Base-by-base conservation (phyloP, 495 filamentous ascomycete genomes). In the Aspergillus homomorphus region DNA sequence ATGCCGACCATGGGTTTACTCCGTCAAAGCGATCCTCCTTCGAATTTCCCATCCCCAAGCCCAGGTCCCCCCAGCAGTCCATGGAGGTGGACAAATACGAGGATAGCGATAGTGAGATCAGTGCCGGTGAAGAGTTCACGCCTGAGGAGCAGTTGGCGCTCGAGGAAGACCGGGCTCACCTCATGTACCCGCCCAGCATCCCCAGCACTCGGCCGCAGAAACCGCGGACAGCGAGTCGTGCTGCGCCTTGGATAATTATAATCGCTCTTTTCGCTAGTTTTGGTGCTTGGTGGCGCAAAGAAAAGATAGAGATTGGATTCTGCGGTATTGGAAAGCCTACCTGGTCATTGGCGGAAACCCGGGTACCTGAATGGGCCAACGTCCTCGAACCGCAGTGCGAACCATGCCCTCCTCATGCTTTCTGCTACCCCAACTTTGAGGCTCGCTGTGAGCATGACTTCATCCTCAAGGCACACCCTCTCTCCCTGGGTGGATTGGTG, bases 221-320 rank as follows among this genome's bases (percentile, higher is more conserved):
- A 44, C 69, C 74, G 22, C 65, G 75, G 8, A 60, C 65, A 24
- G 57, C 69, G 3, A 71, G 71, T 21, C 77, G 73, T 58, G 73
- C 80, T 4, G 83, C 89, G 9, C 74, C 92, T 9, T 88, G 82
- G 76, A 74, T 89, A 14, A 80, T 95, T 5, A 61, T 89, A 15
- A 60, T 87, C 0, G 83, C 85, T 0, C 69, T 95, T 4, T 60
- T 95, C 23, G 80, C 78, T 22, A 86, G 88, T 4, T 91, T 94
- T 59, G 89, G 79, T 22, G 80, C 80, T 42, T 93, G 91, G 84
- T 98, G 90, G 82, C 82, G 95, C 51, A 89, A 92, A 58, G 95
- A 98, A 71, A 97, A 98, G 80, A 73, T 95, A 14, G 90, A 90
- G 41, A 90, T 96, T 44, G 94, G 94, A 23, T 98, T 93, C 70